Percentiles rank a stretch among this genome's conserved stretches.
Conservation (phyloP, 176 grass and related monocot species). For the Ananas comosus region DNA sequence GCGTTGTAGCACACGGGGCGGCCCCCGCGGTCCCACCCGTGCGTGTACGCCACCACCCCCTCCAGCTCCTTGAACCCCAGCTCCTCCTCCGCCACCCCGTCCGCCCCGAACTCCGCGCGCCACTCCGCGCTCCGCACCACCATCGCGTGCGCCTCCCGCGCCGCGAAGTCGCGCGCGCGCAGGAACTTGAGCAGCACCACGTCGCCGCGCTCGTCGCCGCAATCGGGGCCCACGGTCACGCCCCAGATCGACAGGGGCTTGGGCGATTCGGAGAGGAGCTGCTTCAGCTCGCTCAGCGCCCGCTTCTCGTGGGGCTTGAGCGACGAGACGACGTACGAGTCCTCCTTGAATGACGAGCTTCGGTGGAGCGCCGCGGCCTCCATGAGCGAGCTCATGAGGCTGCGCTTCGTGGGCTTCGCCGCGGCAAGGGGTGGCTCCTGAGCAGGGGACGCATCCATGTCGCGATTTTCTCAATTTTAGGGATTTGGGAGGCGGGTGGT, state of each 20-base stretch:
- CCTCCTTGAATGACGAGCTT: constrained; percentile 79
- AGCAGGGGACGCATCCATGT: not conserved
- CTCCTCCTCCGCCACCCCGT: constrained; percentile 64
- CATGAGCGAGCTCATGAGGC: constrained; percentile 73
- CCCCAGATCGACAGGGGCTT: constrained; percentile 82
- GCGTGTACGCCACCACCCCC: constrained; percentile 77
- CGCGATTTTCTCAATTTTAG: not conserved
- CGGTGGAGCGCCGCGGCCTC: constrained; percentile 50
- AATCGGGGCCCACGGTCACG: constrained; percentile 34
- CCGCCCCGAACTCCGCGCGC: constrained; percentile 71
- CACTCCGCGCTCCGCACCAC: constrained; percentile 59
- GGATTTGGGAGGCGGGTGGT: not conserved
- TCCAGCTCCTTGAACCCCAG: constrained; percentile 94
- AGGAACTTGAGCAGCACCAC: constrained; percentile 95
- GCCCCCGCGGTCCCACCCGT: constrained; percentile 71
- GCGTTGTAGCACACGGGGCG: constrained; percentile 96
- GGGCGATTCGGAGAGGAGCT: constrained; percentile 45
- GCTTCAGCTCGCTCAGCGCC: constrained; percentile 64
- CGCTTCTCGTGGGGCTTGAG: constrained; percentile 57
- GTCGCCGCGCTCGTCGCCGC: constrained; percentile 58
- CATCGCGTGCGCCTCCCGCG: constrained; percentile 75
- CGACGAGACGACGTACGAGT: constrained; percentile 69
- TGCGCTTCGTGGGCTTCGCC: constrained; percentile 41
- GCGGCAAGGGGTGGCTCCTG: not conserved
- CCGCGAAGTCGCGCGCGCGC: constrained; percentile 75